Percentiles rank a stretch among this genome's conserved stretches.
phyloP scores from a whole-genome alignment of 305 asterid species.

The Fraxinus velutina region DNA sequence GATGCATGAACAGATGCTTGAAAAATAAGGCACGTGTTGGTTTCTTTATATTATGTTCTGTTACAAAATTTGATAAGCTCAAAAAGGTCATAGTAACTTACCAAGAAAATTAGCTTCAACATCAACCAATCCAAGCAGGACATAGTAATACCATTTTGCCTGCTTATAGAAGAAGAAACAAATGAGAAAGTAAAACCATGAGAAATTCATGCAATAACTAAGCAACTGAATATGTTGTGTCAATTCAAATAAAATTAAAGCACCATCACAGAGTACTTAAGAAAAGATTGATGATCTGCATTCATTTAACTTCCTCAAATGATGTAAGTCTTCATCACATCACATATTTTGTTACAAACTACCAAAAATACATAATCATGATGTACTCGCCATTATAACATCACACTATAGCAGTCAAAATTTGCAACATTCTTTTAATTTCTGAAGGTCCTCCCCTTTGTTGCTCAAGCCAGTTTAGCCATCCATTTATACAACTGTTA shows the following conservation, averaged over 20 bases:
- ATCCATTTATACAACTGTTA: background rate
- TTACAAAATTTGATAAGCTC: background rate
- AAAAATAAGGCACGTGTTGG: background rate
- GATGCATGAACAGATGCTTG: conserved; percentile 9
- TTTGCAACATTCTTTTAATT: background rate
- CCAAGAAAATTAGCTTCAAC: conserved; percentile 99
- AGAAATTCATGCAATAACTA: conserved; percentile 8
- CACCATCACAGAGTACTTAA: background rate
- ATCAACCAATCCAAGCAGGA: conserved; percentile 79
- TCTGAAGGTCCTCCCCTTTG: background rate
- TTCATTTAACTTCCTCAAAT: background rate
- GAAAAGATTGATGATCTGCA: background rate
- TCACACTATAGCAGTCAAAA: background rate
- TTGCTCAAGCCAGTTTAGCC: background rate
- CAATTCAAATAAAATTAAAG: background rate
- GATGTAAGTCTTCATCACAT: background rate
- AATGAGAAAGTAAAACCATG: conserved; percentile 12
- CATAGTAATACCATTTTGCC: conserved; percentile 90
- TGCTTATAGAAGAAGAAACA: conserved; percentile 35
- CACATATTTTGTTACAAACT: background rate
- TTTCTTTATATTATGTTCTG: conserved; percentile 4
- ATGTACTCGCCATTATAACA: background rate
- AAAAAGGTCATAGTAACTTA: conserved; percentile 32
- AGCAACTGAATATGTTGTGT: background rate
- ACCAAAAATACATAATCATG: background rate